A percentile compares a stretch with the other conserved stretches of the same genome.
Evolutionary conservation across 2,329 filamentous ascomycete genomes (phyloP).

Genomic region (Xylaria sp.): DNA sequence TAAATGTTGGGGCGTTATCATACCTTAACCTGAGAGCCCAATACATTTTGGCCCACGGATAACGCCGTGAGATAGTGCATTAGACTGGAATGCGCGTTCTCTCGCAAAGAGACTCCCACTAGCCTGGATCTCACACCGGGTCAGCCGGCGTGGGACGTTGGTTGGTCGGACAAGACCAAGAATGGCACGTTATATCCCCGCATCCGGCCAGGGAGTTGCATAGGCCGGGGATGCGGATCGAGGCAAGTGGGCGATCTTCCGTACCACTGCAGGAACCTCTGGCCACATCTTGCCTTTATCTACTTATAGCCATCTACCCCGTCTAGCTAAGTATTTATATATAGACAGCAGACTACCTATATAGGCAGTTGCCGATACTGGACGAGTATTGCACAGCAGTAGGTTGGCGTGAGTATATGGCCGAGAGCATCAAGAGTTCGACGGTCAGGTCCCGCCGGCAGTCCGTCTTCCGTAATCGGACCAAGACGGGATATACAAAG

Average conservation of each 20-base stretch:
- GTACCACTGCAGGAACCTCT: constrained; percentile 30
- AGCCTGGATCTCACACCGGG: constrained; percentile 8
- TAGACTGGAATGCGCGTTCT: not conserved
- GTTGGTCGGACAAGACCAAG: constrained; percentile 15
- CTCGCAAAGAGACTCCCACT: constrained; percentile 4
- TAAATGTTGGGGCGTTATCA: not conserved
- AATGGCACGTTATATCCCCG: constrained; percentile 28
- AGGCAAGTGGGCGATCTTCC: constrained; percentile 34
- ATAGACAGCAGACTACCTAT: not conserved
- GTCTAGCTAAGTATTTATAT: not conserved
- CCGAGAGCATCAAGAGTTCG: not conserved
- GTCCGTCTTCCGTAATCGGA: not conserved
- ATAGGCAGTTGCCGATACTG: not conserved
- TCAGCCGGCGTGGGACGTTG: constrained; percentile 19
- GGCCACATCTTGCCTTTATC: constrained; percentile 2
- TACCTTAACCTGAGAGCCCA: not conserved
- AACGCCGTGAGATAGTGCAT: not conserved
- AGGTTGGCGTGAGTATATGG: not conserved
- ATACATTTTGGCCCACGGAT: not conserved
- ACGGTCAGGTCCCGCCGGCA: not conserved
- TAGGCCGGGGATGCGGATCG: constrained; percentile 34
- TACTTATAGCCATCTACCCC: not conserved
- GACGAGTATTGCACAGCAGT: not conserved
- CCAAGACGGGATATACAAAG: not conserved
- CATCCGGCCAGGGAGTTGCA: constrained; percentile 33